Conservation (phyloP, 257 asterid species). For the Gynochthodes officinalis region DNA sequence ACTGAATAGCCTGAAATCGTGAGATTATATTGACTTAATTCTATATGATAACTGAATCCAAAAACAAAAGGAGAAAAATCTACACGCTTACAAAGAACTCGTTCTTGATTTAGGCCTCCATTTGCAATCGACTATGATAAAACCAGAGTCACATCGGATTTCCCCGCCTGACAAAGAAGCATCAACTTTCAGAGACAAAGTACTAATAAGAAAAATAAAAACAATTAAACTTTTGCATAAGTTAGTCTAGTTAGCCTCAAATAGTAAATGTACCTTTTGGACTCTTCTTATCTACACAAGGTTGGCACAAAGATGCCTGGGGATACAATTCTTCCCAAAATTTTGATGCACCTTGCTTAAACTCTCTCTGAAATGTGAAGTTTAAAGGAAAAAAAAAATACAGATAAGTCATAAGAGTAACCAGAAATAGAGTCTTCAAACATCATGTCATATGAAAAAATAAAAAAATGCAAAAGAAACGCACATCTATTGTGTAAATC, state of each 20-base stretch:
- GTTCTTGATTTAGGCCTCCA: conserved; percentile 91
- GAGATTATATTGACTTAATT: neutral
- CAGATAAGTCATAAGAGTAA: neutral
- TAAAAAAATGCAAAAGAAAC: no score
- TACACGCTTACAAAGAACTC: conserved; percentile 74
- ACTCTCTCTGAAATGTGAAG: conserved; percentile 47
- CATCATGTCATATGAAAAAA: neutral
- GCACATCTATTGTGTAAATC: no score
- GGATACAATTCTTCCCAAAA: conserved; percentile 71
- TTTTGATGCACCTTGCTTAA: conserved; percentile 35
- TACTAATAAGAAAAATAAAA: neutral
- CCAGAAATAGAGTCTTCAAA: no score
- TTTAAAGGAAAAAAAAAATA: neutral
- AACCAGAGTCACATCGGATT: conserved; percentile 51
- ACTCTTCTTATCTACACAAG: conserved; percentile 59
- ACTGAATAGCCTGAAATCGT: neutral
- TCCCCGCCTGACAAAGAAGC: conserved; percentile 52
- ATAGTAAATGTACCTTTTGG: conserved; percentile 36
- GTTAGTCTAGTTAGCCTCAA: neutral
- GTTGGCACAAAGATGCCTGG: conserved; percentile 67
- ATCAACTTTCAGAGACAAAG: conserved; percentile 16
- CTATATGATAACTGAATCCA: neutral
- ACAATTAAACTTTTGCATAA: conserved; percentile 4
- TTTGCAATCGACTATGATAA: conserved; percentile 79
- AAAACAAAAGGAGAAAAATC: neutral